These are phyloP conservation scores for Talinum fruticosum DNA, from an alignment of 148 eudicot genomes.

Conservation along the genomic window DNA sequence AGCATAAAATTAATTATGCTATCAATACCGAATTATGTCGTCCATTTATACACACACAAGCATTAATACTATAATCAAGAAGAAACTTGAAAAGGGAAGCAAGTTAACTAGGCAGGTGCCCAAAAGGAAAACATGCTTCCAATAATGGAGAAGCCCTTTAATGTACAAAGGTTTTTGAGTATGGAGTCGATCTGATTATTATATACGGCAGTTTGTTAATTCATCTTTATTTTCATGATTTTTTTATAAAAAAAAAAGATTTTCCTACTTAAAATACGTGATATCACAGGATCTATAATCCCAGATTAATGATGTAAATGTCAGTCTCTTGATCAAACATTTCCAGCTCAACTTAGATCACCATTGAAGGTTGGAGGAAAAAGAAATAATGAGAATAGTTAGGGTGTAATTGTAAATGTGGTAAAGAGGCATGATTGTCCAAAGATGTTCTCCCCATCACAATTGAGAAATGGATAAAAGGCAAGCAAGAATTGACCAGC, in stretches of 20 bases:
- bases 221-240: too few species aligned
- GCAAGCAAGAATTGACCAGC: constrained; percentile 7
- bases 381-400: background rate
- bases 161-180: background rate
- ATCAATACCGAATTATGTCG: background rate
- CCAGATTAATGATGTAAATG: too few species aligned
- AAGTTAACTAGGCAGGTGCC: constrained; percentile 1
- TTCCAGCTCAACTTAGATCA: constrained; percentile 26
- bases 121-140: constrained; percentile 19
- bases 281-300: too few species aligned
- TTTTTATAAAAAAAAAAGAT: too few species aligned
- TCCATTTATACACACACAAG: background rate
- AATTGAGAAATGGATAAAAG: constrained; percentile 8
- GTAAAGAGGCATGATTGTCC: constrained; percentile 21
- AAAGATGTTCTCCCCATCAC: constrained; percentile 10
- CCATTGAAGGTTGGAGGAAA: background rate
- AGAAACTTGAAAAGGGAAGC: background rate
- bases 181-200: too few species aligned
- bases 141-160: background rate
- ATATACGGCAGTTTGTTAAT: too few species aligned
- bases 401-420: background rate
- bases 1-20: background rate
- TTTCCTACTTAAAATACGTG: too few species aligned
- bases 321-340: background rate
- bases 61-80: background rate